Evolutionary conservation across 805 yeast species (phyloP).

Genomic region (Saturnispora silvae): DNA sequence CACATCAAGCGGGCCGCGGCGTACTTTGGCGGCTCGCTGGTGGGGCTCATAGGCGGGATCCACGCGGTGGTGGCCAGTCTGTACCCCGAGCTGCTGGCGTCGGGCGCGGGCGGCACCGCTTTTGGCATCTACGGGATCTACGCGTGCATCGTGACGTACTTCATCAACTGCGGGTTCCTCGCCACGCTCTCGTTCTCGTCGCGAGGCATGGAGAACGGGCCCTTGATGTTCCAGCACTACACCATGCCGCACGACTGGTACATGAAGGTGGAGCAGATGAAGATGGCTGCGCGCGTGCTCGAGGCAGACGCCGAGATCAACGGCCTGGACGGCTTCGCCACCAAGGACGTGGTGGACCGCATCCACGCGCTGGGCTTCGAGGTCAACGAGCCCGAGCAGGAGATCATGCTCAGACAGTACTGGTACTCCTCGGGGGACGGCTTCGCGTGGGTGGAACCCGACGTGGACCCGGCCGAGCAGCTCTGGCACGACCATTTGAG

Average conservation of each 20-base stretch:
- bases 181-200: slow-evolving; percentile 33
- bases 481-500: slow-evolving; percentile 26
- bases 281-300: slow-evolving; percentile 52
- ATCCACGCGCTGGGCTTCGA: slow-evolving; percentile 29
- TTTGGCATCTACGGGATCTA: slow-evolving; percentile 32
- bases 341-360: slow-evolving; percentile 22
- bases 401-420: slow-evolving; percentile 62
- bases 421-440: slow-evolving; percentile 85
- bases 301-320: slow-evolving; percentile 51
- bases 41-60: slow-evolving; percentile 32
- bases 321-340: slow-evolving; percentile 34
- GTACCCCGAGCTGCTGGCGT: slow-evolving; percentile 19
- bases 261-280: slow-evolving; percentile 55
- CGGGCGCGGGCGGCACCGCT: slow-evolving; percentile 25
- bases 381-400: slow-evolving; percentile 49
- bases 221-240: slow-evolving; percentile 55
- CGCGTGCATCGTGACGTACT: slow-evolving; percentile 38
- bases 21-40: slow-evolving; percentile 33
- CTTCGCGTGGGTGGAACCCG: slow-evolving; percentile 85
- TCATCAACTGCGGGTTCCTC: slow-evolving; percentile 37
- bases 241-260: slow-evolving; percentile 56
- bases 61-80: slow-evolving; percentile 37
- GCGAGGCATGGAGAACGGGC: slow-evolving; percentile 39
- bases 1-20: slow-evolving; percentile 24
- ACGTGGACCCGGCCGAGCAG: slow-evolving; percentile 75